These are phyloP conservation scores for Gilbertella persicaria DNA, from an alignment of 371 early-diverging fungal species.

Conservation along the genomic window DNA sequence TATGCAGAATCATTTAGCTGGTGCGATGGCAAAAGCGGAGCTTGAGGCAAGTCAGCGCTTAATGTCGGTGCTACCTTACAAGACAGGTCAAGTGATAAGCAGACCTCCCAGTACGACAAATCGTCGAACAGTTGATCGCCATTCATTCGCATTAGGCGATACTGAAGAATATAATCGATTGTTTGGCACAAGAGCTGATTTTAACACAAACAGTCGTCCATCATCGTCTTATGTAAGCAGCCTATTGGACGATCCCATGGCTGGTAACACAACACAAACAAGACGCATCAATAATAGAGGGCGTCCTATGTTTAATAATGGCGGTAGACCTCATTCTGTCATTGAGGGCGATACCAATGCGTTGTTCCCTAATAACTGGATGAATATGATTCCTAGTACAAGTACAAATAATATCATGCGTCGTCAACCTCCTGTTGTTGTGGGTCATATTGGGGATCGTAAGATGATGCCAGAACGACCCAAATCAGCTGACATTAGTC, in stretches of 20 bases:
- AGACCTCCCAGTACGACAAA: conserved; percentile 41
- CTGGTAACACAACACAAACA: not conserved
- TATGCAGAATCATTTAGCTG: conserved; percentile 60
- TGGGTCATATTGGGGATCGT: conserved; percentile 35
- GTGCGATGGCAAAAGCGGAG: conserved; percentile 64
- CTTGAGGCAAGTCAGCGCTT: conserved; percentile 62
- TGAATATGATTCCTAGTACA: conserved; percentile 1
- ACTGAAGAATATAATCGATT: conserved; percentile 58
- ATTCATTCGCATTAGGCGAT: conserved; percentile 71
- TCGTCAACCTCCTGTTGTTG: conserved; percentile 9
- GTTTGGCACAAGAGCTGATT: conserved; percentile 32
- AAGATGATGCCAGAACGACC: conserved; percentile 39
- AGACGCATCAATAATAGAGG: conserved; percentile 18
- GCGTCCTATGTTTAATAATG: conserved; percentile 22
- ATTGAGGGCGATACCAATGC: conserved; percentile 30
- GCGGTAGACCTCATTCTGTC: conserved; percentile 35
- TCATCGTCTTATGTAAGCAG: conserved; percentile 5
- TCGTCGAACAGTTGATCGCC: conserved; percentile 67
- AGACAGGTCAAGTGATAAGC: conserved; percentile 54
- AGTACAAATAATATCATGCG: not conserved
- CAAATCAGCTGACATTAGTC: conserved; percentile 64
- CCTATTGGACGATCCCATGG: conserved; percentile 17
- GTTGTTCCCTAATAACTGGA: conserved; percentile 23
- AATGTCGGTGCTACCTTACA: conserved; percentile 55
- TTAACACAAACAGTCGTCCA: not conserved